Conservation (phyloP, 1,284 basidiomycete species). For the Tremellales sp. region DNA sequence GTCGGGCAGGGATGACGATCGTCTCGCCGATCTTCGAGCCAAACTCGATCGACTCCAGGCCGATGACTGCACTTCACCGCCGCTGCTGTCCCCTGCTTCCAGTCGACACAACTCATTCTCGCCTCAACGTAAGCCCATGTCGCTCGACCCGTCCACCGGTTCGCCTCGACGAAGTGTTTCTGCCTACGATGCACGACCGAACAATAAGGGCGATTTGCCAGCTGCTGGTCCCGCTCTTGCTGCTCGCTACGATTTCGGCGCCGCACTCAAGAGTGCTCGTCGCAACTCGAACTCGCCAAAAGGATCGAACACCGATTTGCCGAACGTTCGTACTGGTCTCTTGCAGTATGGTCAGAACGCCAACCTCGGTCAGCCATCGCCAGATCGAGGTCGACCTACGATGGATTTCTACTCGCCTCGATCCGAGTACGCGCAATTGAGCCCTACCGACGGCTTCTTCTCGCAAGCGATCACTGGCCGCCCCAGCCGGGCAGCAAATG, state of each 20-base stretch:
- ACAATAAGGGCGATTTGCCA: conserved; percentile 14
- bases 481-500: background rate
- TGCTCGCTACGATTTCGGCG: conserved; percentile 54
- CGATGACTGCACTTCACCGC: conserved; percentile 39
- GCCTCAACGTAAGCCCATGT: conserved; percentile 5
- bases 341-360: conserved; percentile 16
- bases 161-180: conserved; percentile 6
- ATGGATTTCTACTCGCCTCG: conserved; percentile 42
- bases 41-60: conserved; percentile 51
- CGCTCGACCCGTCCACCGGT: conserved; percentile 3
- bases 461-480: conserved; percentile 1
- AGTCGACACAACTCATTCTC: conserved; percentile 12
- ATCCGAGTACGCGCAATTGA: conserved; percentile 7
- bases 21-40: conserved; percentile 50
- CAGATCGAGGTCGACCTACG: background rate
- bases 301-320: conserved; percentile 14
- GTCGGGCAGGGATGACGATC: conserved; percentile 40
- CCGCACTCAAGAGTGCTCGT: conserved; percentile 48
- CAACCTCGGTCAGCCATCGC: conserved; percentile 22
- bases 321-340: conserved; percentile 32
- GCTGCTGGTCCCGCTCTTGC: conserved; percentile 36
- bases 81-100: conserved; percentile 15
- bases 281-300: conserved; percentile 37
- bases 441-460: conserved; percentile 14
- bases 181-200: conserved; percentile 3